Evolutionary conservation across 176 grass and related monocot genomes (phyloP), one percentile per base, ranked within the genome.

Genomic region (Secale cereale): DNA sequence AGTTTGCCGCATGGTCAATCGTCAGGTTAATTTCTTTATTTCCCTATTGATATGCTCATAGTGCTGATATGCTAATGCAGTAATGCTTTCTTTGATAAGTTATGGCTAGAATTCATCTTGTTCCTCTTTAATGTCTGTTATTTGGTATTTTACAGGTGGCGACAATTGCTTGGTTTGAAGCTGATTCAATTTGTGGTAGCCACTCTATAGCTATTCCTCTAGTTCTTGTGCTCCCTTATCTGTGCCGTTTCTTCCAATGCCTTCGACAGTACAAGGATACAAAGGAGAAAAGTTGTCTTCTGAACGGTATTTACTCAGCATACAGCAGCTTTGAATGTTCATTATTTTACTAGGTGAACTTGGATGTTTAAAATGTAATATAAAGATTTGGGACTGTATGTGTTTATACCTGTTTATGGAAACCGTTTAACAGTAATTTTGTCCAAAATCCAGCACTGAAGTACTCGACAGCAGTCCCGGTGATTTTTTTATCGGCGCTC

Each of bases 151-250:
- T 87, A 66, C 74, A 99, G 97, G 97, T 99, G 35, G 97, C 97
- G 10, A 99, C 97, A 74, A 99, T 94, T 0, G 97, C 97, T 86
- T 99, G 97, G 97, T 96, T 99, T 77, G 97, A 99, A 81, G 97
- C 97, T 62, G 97, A 99, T 92, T 99, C 97, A 81, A 87, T 99
- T 77, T 99, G 94, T 89, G 97, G 97, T 35, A 96, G 97, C 70
- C 97, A 99, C 67, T 96, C 97, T 62, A 70, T 99, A 87, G 88
- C 90, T 81, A 99, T 99, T 91, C 97, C 97, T 78, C 32, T 99
- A 76, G 97, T 88, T 70, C 91, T 99, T 0, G 94, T 99, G 35
- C 89, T 99, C 62, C 97, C 97, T 65, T 99, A 99, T 77, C 60
- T 99, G 69, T 99, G 88, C 10, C 93, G 97, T 66, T 91, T 99